A percentile compares a stretch with the other conserved stretches of the same genome.
These are phyloP conservation scores for Ceriops decandra DNA, from an alignment of 345 rosid species.

Conservation along the genomic window DNA sequence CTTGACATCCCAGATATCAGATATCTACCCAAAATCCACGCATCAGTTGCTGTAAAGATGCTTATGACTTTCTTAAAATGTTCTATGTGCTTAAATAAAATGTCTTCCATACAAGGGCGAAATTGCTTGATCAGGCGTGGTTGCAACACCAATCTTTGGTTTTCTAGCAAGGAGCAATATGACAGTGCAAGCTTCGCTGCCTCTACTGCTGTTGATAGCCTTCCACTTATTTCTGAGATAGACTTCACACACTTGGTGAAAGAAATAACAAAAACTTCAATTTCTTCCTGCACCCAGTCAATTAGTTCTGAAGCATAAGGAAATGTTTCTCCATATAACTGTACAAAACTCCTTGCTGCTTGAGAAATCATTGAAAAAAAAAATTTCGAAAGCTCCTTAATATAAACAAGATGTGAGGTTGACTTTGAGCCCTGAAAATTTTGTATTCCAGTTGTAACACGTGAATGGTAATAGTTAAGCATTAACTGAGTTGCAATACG, in stretches of 20 bases:
- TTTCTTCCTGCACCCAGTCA: conserved; percentile 50
- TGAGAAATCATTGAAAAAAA: conserved; percentile 57
- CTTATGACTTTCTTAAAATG: conserved; percentile 54
- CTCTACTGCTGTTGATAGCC: conserved; percentile 44
- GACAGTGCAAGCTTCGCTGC: conserved; percentile 45
- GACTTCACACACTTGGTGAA: conserved; percentile 38
- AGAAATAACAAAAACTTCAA: conserved; percentile 33
- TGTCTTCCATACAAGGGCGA: conserved; percentile 46
- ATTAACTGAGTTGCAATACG: conserved; percentile 45
- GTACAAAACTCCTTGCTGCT: conserved; percentile 49
- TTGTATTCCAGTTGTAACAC: conserved; percentile 38
- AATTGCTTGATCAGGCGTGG: conserved; percentile 41
- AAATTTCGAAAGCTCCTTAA: conserved; percentile 45
- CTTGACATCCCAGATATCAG: conserved; percentile 39
- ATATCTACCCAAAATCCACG: conserved; percentile 59
- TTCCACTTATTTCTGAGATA: conserved; percentile 35
- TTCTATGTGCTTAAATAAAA: conserved; percentile 37
- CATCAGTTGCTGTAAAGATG: conserved; percentile 45
- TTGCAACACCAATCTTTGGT: conserved; percentile 35
- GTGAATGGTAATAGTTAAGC: conserved; percentile 49
- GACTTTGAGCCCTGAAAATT: conserved; percentile 33
- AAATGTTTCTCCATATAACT: conserved; percentile 47
- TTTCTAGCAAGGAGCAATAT: conserved; percentile 47
- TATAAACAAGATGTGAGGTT: conserved; percentile 27
- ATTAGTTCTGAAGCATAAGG: conserved; percentile 38